Evolutionary conservation across 2,329 filamentous ascomycete species (phyloP), one percentile per base, ranked within the genome.

Genomic region (Cadophora gregata): DNA sequence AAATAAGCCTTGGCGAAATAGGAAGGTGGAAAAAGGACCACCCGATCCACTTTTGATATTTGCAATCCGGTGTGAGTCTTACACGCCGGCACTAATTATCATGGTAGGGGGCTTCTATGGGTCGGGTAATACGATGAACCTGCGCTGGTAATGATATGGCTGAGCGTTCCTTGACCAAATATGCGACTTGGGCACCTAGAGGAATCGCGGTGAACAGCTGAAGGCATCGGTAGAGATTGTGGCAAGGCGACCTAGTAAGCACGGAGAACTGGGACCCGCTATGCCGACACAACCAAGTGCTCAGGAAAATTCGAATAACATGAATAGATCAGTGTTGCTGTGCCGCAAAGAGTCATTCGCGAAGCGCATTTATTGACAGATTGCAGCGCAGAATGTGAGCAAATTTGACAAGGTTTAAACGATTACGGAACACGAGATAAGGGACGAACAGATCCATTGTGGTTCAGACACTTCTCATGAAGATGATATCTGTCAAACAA

Each of bases 21-120:
- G 59, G 59, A 62, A 62, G 59, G 45, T 62, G 59, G 58, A 48
- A 48, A 48, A 60, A 48, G 25, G n/a, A 36, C 12, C 25, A 36
- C 12, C 25, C 1, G 58, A 25, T 47, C 58, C 58, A 60, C 58
- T 60, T 60, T 60, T 60, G 58, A 48, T 24, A n/a, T 60, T 60
- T 24, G 56, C 56, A 59, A 31, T 47, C 31, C 16, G 19, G 53
- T 24, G 31, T 60, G 58, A 60, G 38, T 48, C 58, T 60, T 50
- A 59, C 56, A 47, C 56, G 24, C 21, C 36, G 24, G 33, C 16
- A n/a, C 45, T 12, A n/a, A 14, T 4, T 14, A 12, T 1, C 42
- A n/a, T 21, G 42, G 42, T 21, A 47, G 21, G 8, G 56, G 21
- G 9, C 29, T 7, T 16, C 8, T 33, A 31, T 24, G 31, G 55